phyloP scores from a whole-genome alignment of 2,329 filamentous ascomycete genomes.

The Monilinia fructigena region DNA sequence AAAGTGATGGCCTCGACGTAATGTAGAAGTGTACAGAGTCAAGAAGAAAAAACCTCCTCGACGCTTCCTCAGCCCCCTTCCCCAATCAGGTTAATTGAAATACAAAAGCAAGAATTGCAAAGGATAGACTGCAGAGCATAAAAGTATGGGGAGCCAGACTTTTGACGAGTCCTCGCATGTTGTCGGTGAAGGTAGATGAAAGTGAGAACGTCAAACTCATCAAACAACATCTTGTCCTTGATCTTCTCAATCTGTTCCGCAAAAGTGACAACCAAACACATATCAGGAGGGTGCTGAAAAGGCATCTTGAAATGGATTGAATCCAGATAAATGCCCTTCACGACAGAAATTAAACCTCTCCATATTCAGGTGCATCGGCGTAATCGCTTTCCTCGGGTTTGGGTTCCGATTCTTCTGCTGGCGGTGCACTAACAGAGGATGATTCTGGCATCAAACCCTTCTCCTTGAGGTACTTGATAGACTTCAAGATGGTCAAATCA shows the following conservation, averaged over 20 bases:
- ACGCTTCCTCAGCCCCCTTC: background rate
- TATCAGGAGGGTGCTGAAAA: constrained; percentile 7
- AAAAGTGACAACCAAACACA: constrained; percentile 19
- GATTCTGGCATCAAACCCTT: constrained; percentile 41
- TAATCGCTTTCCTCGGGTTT: constrained; percentile 37
- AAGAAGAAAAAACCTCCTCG: background rate
- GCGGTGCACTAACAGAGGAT: constrained; percentile 33
- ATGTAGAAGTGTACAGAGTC: constrained; percentile 13
- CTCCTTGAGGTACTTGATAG: constrained; percentile 63
- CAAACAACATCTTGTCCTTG: constrained; percentile 26
- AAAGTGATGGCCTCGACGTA: background rate
- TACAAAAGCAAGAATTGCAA: constrained; percentile 16
- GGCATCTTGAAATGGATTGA: constrained; percentile 4
- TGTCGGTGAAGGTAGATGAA: background rate
- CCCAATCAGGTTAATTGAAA: constrained; percentile 10
- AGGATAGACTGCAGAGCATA: constrained; percentile 4
- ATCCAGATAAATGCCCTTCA: constrained; percentile 4
- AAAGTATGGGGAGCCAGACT: constrained; percentile 6
- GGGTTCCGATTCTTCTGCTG: constrained; percentile 28
- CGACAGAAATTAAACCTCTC: constrained; percentile 21
- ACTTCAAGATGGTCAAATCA: constrained; percentile 63
- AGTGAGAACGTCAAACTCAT: constrained; percentile 22
- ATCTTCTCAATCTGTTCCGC: constrained; percentile 20
- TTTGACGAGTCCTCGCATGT: constrained; percentile 9
- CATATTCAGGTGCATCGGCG: constrained; percentile 32